Conservation (phyloP, 2,329 filamentous ascomycete species). For the Emericellopsis cladophorae region DNA sequence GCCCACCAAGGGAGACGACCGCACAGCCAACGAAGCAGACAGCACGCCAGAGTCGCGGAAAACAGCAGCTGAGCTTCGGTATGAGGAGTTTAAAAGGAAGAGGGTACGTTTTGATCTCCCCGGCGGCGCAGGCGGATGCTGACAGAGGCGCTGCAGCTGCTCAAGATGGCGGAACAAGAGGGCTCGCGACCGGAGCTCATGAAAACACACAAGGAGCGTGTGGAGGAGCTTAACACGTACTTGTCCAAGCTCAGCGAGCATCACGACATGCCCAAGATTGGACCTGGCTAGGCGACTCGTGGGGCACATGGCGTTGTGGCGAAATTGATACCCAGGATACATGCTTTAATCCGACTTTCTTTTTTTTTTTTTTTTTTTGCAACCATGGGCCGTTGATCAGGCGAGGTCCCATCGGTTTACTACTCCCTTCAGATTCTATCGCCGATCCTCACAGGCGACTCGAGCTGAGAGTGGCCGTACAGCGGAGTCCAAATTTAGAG, state of each 20-base stretch:
- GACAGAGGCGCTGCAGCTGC: slow-evolving; percentile 42
- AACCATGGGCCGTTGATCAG: too few relatives aligned
- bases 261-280: slow-evolving; percentile 81
- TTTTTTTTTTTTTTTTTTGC: too few relatives aligned
- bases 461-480: too few relatives aligned
- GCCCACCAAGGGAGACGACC: slow-evolving; percentile 9
- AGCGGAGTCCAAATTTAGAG: too few relatives aligned
- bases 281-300: slow-evolving; percentile 32
- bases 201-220: slow-evolving; percentile 93
- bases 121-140: slow-evolving; percentile 2
- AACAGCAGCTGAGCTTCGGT: slow-evolving; percentile 71
- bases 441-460: too few relatives aligned
- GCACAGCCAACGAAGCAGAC: slow-evolving; percentile 14
- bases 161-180: slow-evolving; percentile 58
- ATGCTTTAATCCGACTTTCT: too few relatives aligned
- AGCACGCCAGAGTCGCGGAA: slow-evolving; percentile 36
- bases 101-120: slow-evolving; percentile 43
- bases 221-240: slow-evolving; percentile 92
- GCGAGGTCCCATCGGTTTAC: too few relatives aligned
- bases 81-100: slow-evolving; percentile 72
- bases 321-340: too few relatives aligned
- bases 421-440: too few relatives aligned
- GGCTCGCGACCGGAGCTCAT: slow-evolving; percentile 58
- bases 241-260: slow-evolving; percentile 87
- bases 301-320: too few relatives aligned